Conservation (phyloP, 2,329 filamentous ascomycete species). For the Sclerotiophoma versabilis region DNA sequence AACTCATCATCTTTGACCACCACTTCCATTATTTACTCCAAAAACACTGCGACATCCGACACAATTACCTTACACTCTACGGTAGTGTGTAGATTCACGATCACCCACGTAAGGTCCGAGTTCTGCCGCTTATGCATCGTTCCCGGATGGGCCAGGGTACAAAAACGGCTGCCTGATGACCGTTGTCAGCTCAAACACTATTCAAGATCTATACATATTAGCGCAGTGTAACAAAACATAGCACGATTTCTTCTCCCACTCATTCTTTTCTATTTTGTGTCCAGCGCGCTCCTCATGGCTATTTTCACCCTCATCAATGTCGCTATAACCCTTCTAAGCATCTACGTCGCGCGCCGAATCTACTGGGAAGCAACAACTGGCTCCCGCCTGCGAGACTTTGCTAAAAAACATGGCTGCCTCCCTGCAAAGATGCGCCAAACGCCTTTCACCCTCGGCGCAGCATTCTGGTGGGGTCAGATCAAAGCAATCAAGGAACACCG, state of each 20-base stretch:
- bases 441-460: conserved; percentile 52
- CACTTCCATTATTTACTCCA: too few species aligned
- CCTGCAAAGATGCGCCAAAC: conserved; percentile 45
- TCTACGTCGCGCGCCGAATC: conserved; percentile 23
- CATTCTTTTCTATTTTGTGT: neutral
- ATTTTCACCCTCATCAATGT: conserved; percentile 24
- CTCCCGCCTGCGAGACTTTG: conserved; percentile 41
- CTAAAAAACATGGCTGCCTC: conserved; percentile 55
- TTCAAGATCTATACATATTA: too few species aligned
- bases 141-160: neutral
- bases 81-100: neutral
- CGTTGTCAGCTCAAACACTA: neutral
- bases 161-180: conserved; percentile 9
- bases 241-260: neutral
- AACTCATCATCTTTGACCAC: too few species aligned
- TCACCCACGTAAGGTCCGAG: neutral
- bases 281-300: conserved; percentile 16
- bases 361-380: conserved; percentile 41
- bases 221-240: neutral
- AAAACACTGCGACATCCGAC: too few species aligned
- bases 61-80: too few species aligned
- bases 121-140: neutral
- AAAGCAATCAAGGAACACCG: conserved; percentile 40
- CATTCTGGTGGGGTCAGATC: conserved; percentile 52
- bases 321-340: conserved; percentile 13